A percentile compares a stretch with the other conserved stretches of the same genome.
phyloP scores from a whole-genome alignment of 176 grass and related monocot genomes.

The Raddia distichophylla region DNA sequence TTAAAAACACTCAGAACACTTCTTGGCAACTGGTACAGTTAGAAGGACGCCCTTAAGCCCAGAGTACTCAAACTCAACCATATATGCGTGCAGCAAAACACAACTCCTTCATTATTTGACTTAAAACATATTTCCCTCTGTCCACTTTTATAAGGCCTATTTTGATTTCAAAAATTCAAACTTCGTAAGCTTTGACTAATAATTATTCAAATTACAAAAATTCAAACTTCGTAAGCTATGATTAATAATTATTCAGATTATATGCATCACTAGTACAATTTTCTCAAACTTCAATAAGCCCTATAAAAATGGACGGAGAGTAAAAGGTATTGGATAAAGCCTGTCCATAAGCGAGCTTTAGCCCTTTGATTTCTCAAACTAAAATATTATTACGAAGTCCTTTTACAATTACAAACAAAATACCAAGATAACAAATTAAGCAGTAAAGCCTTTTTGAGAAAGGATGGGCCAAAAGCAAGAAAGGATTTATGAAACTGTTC shows the following conservation, averaged over 20 bases:
- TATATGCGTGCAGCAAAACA: not conserved
- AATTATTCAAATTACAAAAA: too few species aligned
- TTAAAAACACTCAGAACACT: not conserved
- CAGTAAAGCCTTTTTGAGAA: not conserved
- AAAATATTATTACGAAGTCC: not conserved
- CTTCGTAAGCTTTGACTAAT: too few species aligned
- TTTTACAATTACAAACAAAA: conserved; percentile 14
- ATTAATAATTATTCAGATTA: too few species aligned
- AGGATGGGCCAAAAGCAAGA: not conserved
- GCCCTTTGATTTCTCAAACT: not conserved
- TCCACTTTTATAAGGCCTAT: too few species aligned
- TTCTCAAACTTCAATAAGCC: too few species aligned
- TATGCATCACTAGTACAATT: too few species aligned
- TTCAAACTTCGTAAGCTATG: too few species aligned
- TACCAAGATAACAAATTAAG: conserved; percentile 6
- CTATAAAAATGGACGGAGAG: too few species aligned
- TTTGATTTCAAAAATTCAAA: too few species aligned
- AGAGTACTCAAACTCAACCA: not conserved
- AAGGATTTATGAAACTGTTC: not conserved
- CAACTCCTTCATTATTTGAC: not conserved
- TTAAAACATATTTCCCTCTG: not conserved
- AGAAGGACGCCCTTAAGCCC: not conserved
- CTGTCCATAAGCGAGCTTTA: conserved; percentile 2
- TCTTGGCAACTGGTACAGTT: not conserved
- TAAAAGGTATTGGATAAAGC: not conserved